phyloP scores from a whole-genome alignment of 2,329 filamentous ascomycete genomes.

The Cladosporium sp. region DNA sequence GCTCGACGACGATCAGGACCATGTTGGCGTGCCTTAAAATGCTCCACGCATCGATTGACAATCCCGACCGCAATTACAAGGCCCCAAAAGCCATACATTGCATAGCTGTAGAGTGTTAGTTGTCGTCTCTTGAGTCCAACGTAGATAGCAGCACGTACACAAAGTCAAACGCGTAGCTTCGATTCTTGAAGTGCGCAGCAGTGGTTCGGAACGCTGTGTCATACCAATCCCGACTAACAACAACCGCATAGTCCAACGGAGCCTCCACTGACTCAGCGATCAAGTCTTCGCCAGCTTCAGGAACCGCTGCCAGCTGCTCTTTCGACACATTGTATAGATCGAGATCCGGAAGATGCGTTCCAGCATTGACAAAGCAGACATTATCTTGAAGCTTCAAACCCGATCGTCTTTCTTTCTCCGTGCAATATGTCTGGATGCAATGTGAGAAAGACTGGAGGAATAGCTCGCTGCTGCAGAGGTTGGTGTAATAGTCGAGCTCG shows the following conservation, averaged over 20 bases:
- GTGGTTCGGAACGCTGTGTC: neutral
- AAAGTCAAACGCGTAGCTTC: neutral
- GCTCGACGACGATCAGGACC: neutral
- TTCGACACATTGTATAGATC: neutral
- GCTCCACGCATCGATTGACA: constrained; percentile 26
- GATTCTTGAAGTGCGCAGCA: neutral
- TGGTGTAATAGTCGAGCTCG: neutral
- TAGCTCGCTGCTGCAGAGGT: neutral
- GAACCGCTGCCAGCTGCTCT: neutral
- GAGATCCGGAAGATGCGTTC: neutral
- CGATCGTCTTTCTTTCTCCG: neutral
- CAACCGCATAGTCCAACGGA: neutral
- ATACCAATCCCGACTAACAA: neutral
- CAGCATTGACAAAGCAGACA: neutral
- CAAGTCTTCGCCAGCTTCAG: neutral
- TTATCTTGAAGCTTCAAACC: neutral
- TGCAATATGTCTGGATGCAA: neutral
- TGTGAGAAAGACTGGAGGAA: neutral
- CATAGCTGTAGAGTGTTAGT: neutral
- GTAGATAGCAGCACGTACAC: too few species aligned
- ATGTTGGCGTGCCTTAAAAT: constrained; percentile 19
- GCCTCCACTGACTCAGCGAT: neutral
- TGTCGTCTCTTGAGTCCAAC: too few species aligned
- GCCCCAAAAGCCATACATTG: constrained; percentile 37
- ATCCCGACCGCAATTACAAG: constrained; percentile 34